Conservation (phyloP, 1,284 basidiomycete species). For the Pascua sp. region DNA sequence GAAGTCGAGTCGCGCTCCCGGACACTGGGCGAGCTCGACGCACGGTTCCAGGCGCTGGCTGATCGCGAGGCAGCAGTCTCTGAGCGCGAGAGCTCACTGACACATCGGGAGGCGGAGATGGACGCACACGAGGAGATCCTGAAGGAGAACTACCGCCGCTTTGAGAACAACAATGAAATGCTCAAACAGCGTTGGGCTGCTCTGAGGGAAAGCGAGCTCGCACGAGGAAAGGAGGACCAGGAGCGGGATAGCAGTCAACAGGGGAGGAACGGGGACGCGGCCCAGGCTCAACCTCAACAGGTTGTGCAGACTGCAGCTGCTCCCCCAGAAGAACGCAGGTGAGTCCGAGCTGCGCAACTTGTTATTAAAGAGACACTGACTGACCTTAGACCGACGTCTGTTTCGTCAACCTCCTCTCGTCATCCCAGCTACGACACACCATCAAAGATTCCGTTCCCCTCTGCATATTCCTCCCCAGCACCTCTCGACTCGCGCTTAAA, state of each 20-base stretch:
- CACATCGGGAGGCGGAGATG: slow-evolving; percentile 51
- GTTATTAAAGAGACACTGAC: not conserved
- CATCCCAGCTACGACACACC: slow-evolving; percentile 36
- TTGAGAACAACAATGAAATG: slow-evolving; percentile 63
- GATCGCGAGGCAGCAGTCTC: slow-evolving; percentile 45
- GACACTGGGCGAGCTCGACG: slow-evolving; percentile 20
- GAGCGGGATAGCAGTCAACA: not conserved
- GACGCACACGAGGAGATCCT: slow-evolving; percentile 65
- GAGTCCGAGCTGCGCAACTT: slow-evolving; percentile 6
- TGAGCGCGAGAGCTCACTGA: slow-evolving; percentile 17
- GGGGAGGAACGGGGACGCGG: not conserved
- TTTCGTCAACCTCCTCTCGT: slow-evolving; percentile 20
- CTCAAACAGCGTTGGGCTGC: slow-evolving; percentile 54
- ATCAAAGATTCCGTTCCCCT: slow-evolving; percentile 41
- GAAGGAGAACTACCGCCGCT: slow-evolving; percentile 62
- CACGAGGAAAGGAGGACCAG: not conserved
- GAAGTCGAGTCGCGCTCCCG: too few relatives aligned
- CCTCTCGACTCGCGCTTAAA: slow-evolving; percentile 8
- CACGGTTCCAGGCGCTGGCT: slow-evolving; percentile 29
- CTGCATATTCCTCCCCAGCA: slow-evolving; percentile 4
- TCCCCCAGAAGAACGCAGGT: slow-evolving; percentile 32
- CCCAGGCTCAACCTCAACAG: not conserved
- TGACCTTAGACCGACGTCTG: slow-evolving; percentile 26
- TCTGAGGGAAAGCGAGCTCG: slow-evolving; percentile 57
- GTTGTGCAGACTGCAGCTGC: too few relatives aligned